Percentiles rank a stretch among this genome's conserved stretches.
These are phyloP conservation scores for Boletus speciosus DNA, from an alignment of 768 basidiomycete species.

Conservation along the genomic window DNA sequence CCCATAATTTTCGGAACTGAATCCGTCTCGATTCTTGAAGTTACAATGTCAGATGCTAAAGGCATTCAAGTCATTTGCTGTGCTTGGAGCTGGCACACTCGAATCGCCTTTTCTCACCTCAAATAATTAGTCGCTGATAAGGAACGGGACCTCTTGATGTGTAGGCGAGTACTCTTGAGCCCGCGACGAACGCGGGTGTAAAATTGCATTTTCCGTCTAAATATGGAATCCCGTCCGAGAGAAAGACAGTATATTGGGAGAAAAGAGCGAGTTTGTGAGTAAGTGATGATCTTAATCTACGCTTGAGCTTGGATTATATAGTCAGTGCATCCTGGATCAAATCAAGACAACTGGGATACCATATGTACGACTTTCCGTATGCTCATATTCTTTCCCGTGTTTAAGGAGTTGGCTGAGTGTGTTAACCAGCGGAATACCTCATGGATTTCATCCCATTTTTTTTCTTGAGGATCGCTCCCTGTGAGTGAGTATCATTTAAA, in stretches of 20 bases:
- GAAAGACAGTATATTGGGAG: slow-evolving; percentile 17
- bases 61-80: slow-evolving; percentile 17
- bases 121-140: slow-evolving; percentile 9
- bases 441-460: slow-evolving; percentile 24
- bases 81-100: slow-evolving; percentile 7
- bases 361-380: slow-evolving; percentile 21
- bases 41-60: slow-evolving; percentile 5
- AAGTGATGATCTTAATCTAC: neutral
- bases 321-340: slow-evolving; percentile 4
- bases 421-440: slow-evolving; percentile 15
- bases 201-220: slow-evolving; percentile 33
- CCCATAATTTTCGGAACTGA: neutral
- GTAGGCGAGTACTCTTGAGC: slow-evolving; percentile 9
- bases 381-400: neutral
- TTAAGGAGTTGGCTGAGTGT: neutral
- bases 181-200: slow-evolving; percentile 28
- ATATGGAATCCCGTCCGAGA: slow-evolving; percentile 20
- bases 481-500: neutral
- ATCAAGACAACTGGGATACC: slow-evolving; percentile 14
- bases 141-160: slow-evolving; percentile 1
- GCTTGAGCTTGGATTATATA: neutral
- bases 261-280: slow-evolving; percentile 15
- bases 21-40: neutral
- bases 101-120: slow-evolving; percentile 8
- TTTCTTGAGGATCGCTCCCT: slow-evolving; percentile 8